These are phyloP conservation scores for Hymenoscyphus repandus DNA, from an alignment of 2,329 filamentous ascomycete genomes.

Conservation along the genomic window DNA sequence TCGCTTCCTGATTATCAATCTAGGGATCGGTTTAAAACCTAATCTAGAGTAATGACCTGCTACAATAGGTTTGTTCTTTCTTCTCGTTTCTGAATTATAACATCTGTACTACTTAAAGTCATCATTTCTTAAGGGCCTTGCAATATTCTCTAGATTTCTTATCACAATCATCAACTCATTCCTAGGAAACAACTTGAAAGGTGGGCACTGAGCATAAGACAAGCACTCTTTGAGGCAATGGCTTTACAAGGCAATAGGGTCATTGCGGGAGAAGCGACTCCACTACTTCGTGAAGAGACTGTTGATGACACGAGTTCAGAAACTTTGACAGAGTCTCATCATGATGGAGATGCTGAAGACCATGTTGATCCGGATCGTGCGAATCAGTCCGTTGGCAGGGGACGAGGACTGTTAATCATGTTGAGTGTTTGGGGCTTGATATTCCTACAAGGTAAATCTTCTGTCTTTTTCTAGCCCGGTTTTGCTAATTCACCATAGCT, in stretches of 20 bases:
- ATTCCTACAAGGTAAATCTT: constrained; percentile 51
- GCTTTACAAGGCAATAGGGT: not conserved
- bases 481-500: constrained; percentile 17
- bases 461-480: not conserved
- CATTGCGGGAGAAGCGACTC: constrained; percentile 15
- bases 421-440: constrained; percentile 51
- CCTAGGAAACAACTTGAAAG: no score
- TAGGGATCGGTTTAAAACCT: no score
- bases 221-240: not conserved
- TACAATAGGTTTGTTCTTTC: no score
- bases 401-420: constrained; percentile 41
- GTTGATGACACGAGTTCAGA: constrained; percentile 14
- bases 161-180: no score
- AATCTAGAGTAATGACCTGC: no score
- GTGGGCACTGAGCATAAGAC: no score
- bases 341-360: constrained; percentile 20
- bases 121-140: no score
- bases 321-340: constrained; percentile 8
- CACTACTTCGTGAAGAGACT: constrained; percentile 16
- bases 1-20: no score
- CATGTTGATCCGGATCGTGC: constrained; percentile 19
- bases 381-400: constrained; percentile 26
- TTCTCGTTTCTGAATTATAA: no score
- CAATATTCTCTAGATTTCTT: no score
- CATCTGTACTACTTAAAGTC: no score